Evolutionary conservation across 163 green algal species (phyloP).

Genomic region (Scenedesmus sp.): DNA sequence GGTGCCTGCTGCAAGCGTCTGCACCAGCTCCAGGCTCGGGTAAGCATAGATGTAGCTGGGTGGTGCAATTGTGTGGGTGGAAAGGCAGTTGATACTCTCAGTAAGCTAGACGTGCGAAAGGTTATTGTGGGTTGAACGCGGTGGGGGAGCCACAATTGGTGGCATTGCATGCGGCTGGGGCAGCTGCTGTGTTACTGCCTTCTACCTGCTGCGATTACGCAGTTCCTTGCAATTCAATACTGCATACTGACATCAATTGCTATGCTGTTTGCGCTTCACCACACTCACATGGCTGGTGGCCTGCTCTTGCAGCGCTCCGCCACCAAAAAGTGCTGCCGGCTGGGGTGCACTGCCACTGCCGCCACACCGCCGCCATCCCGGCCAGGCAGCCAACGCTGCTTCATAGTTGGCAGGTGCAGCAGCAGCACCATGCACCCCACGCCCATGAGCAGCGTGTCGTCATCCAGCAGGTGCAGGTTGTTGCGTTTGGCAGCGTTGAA

Average conservation of each 20-base stretch:
- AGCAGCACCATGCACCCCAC: conserved; percentile 64
- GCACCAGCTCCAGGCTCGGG: conserved; percentile 53
- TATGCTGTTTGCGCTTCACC: too few species aligned
- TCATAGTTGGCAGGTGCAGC: conserved; percentile 55
- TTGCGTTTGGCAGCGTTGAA: conserved; percentile 47
- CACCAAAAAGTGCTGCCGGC: conserved; percentile 72
- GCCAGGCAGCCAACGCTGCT: conserved; percentile 55
- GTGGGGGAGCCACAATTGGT: too few species aligned
- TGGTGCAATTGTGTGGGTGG: background rate
- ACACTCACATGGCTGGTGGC: conserved; percentile 72
- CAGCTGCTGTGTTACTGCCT: background rate
- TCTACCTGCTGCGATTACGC: background rate
- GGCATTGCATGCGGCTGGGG: too few species aligned
- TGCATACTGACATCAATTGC: background rate
- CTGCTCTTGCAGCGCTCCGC: conserved; percentile 71
- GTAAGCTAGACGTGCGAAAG: too few species aligned
- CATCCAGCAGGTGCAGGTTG: conserved; percentile 60
- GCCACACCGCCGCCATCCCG: conserved; percentile 70
- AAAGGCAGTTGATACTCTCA: too few species aligned
- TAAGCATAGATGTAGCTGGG: conserved; percentile 59
- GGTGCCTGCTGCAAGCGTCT: conserved; percentile 69
- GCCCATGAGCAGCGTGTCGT: conserved; percentile 57
- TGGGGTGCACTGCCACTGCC: conserved; percentile 74
- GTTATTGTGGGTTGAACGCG: too few species aligned
- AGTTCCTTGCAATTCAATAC: background rate